A percentile compares a stretch with the other conserved stretches of the same genome.
phyloP scores from a whole-genome alignment of 371 early-diverging fungal genomes.

The Mucor sp. region DNA sequence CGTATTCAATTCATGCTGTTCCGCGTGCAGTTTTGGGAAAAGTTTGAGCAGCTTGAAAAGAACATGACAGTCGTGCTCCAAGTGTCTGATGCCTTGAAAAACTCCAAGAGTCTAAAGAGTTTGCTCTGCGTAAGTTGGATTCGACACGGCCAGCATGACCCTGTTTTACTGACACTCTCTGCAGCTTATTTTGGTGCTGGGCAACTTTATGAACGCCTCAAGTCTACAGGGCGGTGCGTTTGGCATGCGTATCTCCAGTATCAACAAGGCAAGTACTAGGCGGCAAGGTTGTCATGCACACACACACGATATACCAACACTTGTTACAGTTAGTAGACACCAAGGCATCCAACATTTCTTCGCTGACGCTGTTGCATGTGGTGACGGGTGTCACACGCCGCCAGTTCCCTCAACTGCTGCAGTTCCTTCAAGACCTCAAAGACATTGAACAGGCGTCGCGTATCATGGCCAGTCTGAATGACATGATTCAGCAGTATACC shows the following conservation, averaged over 20 bases:
- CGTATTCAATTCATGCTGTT: slow-evolving; percentile 54
- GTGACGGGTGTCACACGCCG: slow-evolving; percentile 37
- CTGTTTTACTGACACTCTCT: not conserved
- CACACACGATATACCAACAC: not conserved
- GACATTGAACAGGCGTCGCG: slow-evolving; percentile 35
- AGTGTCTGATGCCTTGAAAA: slow-evolving; percentile 45
- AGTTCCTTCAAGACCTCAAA: slow-evolving; percentile 37
- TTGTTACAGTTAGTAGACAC: slow-evolving; percentile 45
- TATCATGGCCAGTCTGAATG: slow-evolving; percentile 38
- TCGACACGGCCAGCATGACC: too few relatives aligned
- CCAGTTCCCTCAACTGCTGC: slow-evolving; percentile 49
- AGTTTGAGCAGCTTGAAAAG: slow-evolving; percentile 40
- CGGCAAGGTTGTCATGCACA: too few relatives aligned
- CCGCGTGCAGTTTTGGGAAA: slow-evolving; percentile 53
- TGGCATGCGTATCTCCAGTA: slow-evolving; percentile 50
- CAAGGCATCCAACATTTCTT: slow-evolving; percentile 42
- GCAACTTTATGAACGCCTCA: slow-evolving; percentile 61
- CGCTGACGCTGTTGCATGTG: slow-evolving; percentile 45
- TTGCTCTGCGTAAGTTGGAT: slow-evolving; percentile 46
- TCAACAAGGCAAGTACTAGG: slow-evolving; percentile 47
- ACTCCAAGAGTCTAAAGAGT: slow-evolving; percentile 40
- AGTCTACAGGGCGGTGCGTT: slow-evolving; percentile 58
- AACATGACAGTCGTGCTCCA: slow-evolving; percentile 47
- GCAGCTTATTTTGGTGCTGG: slow-evolving; percentile 48
- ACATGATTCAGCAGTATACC: slow-evolving; percentile 41